Evolutionary conservation across 139 green algal genomes (phyloP).

Genomic region (Zygnema cylindricum): DNA sequence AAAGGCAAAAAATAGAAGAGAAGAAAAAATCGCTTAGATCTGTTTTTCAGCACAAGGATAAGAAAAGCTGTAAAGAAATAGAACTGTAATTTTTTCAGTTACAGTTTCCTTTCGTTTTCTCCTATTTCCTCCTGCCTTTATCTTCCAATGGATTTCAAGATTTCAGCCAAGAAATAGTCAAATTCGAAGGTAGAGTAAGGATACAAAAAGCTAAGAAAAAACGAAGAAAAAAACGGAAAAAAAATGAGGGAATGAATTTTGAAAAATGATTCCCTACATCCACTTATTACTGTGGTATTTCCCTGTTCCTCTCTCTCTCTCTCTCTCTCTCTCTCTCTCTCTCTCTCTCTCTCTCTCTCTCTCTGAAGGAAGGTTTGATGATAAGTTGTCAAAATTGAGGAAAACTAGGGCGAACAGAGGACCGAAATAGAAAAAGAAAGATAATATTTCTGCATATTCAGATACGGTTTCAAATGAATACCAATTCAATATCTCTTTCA

Average conservation of each 20-base stretch:
- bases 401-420: too few species aligned
- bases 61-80: background rate
- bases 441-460: too few species aligned
- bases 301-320: background rate
- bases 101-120: background rate
- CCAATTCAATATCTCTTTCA: too few species aligned
- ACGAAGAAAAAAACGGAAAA: too few species aligned
- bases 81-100: background rate
- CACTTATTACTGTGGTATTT: background rate
- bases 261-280: background rate
- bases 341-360: background rate
- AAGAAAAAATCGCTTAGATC: too few species aligned
- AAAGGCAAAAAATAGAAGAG: too few species aligned
- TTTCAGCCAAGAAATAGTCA: background rate
- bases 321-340: background rate
- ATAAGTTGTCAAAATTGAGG: too few species aligned
- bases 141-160: background rate
- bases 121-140: too few species aligned
- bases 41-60: background rate
- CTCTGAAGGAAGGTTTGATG: constrained; percentile 58
- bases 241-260: background rate
- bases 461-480: too few species aligned
- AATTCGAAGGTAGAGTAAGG: background rate
- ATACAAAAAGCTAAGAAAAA: too few species aligned
- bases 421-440: too few species aligned